Conservation (phyloP, 2,329 filamentous ascomycete genomes). For the Lachnellula cervina region DNA sequence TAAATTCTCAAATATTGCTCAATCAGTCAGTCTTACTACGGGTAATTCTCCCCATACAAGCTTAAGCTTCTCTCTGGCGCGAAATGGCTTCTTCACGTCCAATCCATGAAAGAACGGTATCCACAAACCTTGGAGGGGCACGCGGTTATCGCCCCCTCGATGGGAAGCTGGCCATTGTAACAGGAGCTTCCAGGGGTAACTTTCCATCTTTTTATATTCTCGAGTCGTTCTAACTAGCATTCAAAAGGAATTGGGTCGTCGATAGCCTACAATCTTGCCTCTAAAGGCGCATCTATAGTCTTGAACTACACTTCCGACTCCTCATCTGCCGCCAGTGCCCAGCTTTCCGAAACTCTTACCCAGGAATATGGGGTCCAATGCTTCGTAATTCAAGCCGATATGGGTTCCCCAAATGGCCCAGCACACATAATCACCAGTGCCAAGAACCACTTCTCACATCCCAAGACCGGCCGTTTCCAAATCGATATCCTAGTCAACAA, state of each 20-base stretch:
- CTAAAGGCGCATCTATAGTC: slow-evolving; percentile 58
- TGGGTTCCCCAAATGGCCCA: slow-evolving; percentile 58
- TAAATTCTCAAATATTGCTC: background rate
- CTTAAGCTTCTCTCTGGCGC: background rate
- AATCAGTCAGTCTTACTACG: too few relatives aligned
- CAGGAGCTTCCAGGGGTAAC: slow-evolving; percentile 71
- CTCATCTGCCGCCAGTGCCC: slow-evolving; percentile 46
- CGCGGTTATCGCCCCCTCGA: slow-evolving; percentile 42
- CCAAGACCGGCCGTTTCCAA: slow-evolving; percentile 47
- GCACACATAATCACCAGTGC: slow-evolving; percentile 54
- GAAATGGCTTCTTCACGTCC: slow-evolving; percentile 9
- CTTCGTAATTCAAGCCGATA: slow-evolving; percentile 64
- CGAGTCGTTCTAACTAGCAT: slow-evolving; percentile 1
- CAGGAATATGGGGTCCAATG: slow-evolving; percentile 54
- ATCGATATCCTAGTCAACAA: slow-evolving; percentile 88
- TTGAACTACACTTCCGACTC: slow-evolving; percentile 63
- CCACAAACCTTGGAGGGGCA: slow-evolving; percentile 13
- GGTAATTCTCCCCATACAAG: too few relatives aligned
- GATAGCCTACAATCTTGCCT: slow-evolving; percentile 63
- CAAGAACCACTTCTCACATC: slow-evolving; percentile 52
- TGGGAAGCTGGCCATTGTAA: slow-evolving; percentile 74
- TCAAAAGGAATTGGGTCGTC: slow-evolving; percentile 63
- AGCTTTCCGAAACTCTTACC: slow-evolving; percentile 52
- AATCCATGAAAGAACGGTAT: slow-evolving; percentile 12
- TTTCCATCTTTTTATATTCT: background rate